These are phyloP conservation scores for Dichomitus squalens DNA, from an alignment of 1,284 basidiomycete species.

Conservation along the genomic window DNA sequence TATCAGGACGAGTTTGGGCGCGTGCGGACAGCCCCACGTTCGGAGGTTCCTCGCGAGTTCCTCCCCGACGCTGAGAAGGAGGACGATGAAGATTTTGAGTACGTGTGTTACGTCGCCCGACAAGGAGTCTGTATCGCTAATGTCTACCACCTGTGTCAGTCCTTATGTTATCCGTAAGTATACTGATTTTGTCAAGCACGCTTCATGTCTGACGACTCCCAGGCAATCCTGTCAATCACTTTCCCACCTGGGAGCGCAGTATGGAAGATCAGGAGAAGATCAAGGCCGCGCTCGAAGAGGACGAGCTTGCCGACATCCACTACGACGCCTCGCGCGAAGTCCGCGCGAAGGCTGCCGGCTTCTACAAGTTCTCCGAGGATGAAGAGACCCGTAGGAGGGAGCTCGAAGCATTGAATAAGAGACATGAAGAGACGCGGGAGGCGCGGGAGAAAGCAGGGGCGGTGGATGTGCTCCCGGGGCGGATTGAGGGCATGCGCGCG, in stretches of 20 bases:
- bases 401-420: slow-evolving; percentile 75
- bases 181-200: background rate
- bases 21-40: slow-evolving; percentile 40
- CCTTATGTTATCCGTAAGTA: slow-evolving; percentile 52
- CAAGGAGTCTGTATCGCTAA: too few relatives aligned
- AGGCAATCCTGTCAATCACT: slow-evolving; percentile 81
- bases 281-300: slow-evolving; percentile 74
- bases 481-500: slow-evolving; percentile 65
- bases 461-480: slow-evolving; percentile 59
- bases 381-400: slow-evolving; percentile 74
- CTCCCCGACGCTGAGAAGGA: slow-evolving; percentile 36
- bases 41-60: slow-evolving; percentile 76
- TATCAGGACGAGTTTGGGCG: slow-evolving; percentile 73
- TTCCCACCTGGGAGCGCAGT: slow-evolving; percentile 87
- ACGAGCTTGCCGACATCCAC: slow-evolving; percentile 71
- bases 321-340: slow-evolving; percentile 85
- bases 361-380: slow-evolving; percentile 87
- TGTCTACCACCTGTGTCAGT: slow-evolving; percentile 36
- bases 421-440: slow-evolving; percentile 72
- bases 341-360: slow-evolving; percentile 86
- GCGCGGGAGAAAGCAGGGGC: slow-evolving; percentile 63
- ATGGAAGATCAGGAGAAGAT: slow-evolving; percentile 78
- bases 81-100: slow-evolving; percentile 31
- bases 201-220: slow-evolving; percentile 15
- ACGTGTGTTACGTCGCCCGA: slow-evolving; percentile 8